Base-by-base conservation (phyloP, 495 filamentous ascomycete species). In the Daldinia vernicosa region DNA sequence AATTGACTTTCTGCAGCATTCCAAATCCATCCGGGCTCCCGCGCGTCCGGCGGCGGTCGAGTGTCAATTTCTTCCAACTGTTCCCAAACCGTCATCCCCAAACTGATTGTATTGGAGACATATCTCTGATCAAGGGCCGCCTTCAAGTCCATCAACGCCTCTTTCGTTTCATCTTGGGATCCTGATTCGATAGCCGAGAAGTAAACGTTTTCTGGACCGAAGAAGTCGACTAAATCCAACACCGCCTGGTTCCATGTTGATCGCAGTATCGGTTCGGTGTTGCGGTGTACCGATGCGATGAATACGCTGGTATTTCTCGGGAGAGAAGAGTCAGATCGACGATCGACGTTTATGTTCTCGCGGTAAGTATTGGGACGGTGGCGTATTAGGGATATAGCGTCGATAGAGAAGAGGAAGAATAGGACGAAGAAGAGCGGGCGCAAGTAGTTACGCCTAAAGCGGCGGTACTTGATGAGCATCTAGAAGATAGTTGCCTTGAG, bases 181-280 rank as follows among this genome's bases (percentile, higher is more conserved):
- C 90, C 90, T 28, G 86, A 89, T 67, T 92, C 90, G 65, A 86
- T 84, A n/a, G 91, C 82, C n/a, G 85, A 87, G 28, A 93, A 78
- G 67, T 87, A 90, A 6, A 92, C 80, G 66, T 92, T 91, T n/a
- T 83, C 81, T 0, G 85, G 74, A 0, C 90, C 90, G 7, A 90
- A 76, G 35, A 83, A 77, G 58, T 81, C 74, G 24, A 84, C 80
- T 24, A 91, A 79, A 5, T 50, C 84, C 0, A 89, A 26, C 6
- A 93, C 76, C 0, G 88, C 88, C 9, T 81, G 69, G 66, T 80
- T 89, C 90, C 89, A 92, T 70, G 88, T 81, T 9, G 76, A 80
- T 11, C 85, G 82, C 8, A 91, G 78, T 28, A 91, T 82, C 8
- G 67, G 30, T 62, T 87, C 89, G 59, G 87, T 90, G 72, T 91